Evolutionary conservation across 768 basidiomycete species (phyloP), one percentile per base, ranked within the genome.

Genomic region (Suillus occidentalis): DNA sequence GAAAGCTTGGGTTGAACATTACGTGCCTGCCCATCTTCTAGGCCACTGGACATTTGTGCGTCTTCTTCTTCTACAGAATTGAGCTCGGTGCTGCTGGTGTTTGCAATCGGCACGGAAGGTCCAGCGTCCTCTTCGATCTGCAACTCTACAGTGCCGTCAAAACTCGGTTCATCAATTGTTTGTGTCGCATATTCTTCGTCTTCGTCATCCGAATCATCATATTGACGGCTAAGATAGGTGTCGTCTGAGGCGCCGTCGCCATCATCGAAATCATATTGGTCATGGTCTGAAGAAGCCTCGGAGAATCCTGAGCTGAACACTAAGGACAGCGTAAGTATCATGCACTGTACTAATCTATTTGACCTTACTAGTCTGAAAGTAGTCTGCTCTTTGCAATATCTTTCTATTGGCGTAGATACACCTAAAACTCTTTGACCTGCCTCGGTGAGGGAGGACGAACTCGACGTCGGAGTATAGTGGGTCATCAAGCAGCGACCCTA

Each of bases 391-490:
- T 67, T 82, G 79, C 8, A 95, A 80, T 50, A 95, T 71, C 70
- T 82, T 86, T 68, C 84, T 86, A 52, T 87, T 85, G 1, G 92
- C 93, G 72, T 85, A 90, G 67, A 95, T 90, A 18, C 72, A 71
- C 18, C 81, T 75, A 34, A 70, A 68, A 49, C 77, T 80, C 28
- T 76, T 74, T 18, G 77, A 77, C 34, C 79, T 73, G 28, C 75
- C 74, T 40, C 81, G 72, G 39, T 77, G 77, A 0, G 90, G 90
- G 37, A 95, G 78, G 22, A 94, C 78, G 68, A 95, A 95, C 72
- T 90, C 88, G 20, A 95, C 86, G 70, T 95, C 93, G 7, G 93
- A 93, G 69, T 94, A 95, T 14, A 84, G 72, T n/a, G 90, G 90
- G 70, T 95, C 90, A 69, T 95, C 89, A 12, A 95, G 79, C 31